Conservation (phyloP, 2,329 filamentous ascomycete genomes). For the Keithomyces neogunnii region DNA sequence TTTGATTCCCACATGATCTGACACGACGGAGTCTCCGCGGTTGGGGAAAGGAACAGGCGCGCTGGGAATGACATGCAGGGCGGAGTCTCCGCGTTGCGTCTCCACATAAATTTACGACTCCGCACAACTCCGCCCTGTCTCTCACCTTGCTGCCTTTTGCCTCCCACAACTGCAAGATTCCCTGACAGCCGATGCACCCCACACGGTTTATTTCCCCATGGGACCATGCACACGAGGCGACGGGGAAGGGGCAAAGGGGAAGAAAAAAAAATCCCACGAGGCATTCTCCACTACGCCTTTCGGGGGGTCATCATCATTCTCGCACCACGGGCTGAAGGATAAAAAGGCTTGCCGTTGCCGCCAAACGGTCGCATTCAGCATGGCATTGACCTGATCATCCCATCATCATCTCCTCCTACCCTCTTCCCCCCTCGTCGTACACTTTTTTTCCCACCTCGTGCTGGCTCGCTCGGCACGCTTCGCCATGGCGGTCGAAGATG, state of each 20-base stretch:
- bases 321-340: neutral
- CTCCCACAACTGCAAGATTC: neutral
- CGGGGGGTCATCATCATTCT: neutral
- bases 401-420: too few relatives aligned
- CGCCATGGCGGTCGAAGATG: conserved; percentile 16
- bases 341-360: neutral
- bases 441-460: neutral
- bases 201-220: conserved; percentile 1
- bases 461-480: neutral
- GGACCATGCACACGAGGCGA: neutral
- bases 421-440: neutral
- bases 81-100: neutral
- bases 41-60: neutral
- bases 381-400: neutral
- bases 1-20: too few relatives aligned
- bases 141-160: neutral
- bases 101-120: neutral
- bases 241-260: too few relatives aligned
- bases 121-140: neutral
- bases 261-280: neutral
- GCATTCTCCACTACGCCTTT: neutral
- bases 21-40: neutral
- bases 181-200: too few relatives aligned
- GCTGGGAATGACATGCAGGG: neutral
- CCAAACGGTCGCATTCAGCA: neutral